These are phyloP conservation scores for Fraxinus americana DNA, from an alignment of 257 asterid genomes.

Conservation along the genomic window DNA sequence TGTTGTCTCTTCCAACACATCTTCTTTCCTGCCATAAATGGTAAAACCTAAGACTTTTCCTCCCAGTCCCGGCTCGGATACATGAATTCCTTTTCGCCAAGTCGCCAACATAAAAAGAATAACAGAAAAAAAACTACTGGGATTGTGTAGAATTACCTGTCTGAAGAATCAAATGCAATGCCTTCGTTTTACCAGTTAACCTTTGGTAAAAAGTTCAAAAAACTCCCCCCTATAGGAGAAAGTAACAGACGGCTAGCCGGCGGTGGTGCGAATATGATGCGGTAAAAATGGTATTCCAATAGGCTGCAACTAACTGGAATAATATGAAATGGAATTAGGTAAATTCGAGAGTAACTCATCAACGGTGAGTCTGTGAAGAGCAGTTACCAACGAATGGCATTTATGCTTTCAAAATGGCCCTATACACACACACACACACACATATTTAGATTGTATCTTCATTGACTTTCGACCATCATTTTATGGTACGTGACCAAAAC, in stretches of 20 bases:
- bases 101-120: not conserved
- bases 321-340: not conserved
- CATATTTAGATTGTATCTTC: too few species aligned
- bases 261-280: not conserved
- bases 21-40: conserved; percentile 16
- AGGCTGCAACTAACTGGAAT: not conserved
- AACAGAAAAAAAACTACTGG: not conserved
- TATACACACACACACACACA: not conserved
- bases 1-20: conserved; percentile 35
- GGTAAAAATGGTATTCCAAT: not conserved
- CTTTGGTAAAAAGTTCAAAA: not conserved
- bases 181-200: not conserved
- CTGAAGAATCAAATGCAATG: not conserved
- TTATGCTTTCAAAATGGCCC: conserved; percentile 13
- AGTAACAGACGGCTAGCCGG: not conserved
- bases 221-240: not conserved
- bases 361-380: not conserved
- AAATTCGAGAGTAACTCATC: too few species aligned
- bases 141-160: not conserved
- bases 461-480: too few species aligned
- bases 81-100: not conserved
- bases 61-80: not conserved
- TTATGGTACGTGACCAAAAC: too few species aligned
- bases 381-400: not conserved
- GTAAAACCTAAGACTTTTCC: too few species aligned